Base-by-base conservation (phyloP, 2,329 filamentous ascomycete genomes). In the Colletotrichum incanum region DNA sequence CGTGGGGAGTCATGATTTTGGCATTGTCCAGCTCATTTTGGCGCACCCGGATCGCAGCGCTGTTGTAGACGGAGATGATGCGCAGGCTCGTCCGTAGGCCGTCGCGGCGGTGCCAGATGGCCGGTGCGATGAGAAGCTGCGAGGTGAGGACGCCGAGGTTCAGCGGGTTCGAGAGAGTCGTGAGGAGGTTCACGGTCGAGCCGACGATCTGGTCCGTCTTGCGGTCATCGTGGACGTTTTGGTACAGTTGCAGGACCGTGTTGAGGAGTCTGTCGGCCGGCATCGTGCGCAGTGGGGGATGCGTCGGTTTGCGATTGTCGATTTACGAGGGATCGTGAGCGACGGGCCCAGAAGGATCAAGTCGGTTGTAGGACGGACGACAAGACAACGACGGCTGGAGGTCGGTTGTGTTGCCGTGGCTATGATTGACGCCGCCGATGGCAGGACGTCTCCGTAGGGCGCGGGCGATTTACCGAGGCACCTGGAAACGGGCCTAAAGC, bases 91-190 rank as follows among this genome's bases (percentile, higher is more conserved):
- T 90, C 18, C 86, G 87, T 45, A 94, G 84, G 11, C 89, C 90
- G 67, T 92, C 87, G 12, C 88, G 88, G 77, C 86, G 82, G 70
- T 84, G 81, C 93, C 93, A 95, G 80, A 95, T 86, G 11, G 93
- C 91, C 3, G 92, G 92, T 0, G 93, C 91, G 1, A 88, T 89
- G 56, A 95, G 87, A 7, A 94, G 86, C 75, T 95, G 92, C 34
- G 91, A 92, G 0, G 92, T 93, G 65, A 95, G 86, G 16, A 95
- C 86, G 50, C 90, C 89, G 77, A 94, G 86, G 80, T 95, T 95
- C 68, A 93, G 87, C 18, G 93, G 93, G 78, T 95, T 95, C 73
- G 90, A 90, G 64, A 95, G 89, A 60, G 89, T 89, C 20, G 91
- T 89, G 67, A 95, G 86, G 39, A 95, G 88, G 49, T 90, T 89